Base-by-base conservation (phyloP, 1,284 basidiomycete species). In the Neonothopanus nambi region DNA sequence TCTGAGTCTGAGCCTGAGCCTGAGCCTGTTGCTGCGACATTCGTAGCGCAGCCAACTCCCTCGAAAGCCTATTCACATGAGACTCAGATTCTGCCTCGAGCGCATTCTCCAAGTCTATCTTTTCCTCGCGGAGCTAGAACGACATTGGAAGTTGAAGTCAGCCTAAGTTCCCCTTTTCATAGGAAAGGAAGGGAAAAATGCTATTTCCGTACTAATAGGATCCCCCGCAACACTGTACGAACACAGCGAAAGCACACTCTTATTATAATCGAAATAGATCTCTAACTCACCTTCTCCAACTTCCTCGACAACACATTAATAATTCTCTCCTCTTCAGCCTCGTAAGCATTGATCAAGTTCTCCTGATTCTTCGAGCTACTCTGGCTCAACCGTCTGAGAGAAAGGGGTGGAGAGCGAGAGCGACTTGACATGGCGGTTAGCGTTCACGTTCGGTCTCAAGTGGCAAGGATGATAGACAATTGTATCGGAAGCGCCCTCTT, bases 271-370 rank as follows among this genome's bases (percentile, higher is more conserved):
- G n/a, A n/a, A n/a, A 3, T 24, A 23, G 24, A 38, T 46, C 21
- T 18, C 6, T 26, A 45, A 69, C 80, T 52, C 51, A 88, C 90
- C 83, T 87, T 79, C 71, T 91, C 89, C 52, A 91, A 74, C 65
- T 89, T 91, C 58, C 87, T 76, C 37, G 85, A 91, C 55, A 91
- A 72, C 9, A 87, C 76, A 60, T 91, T 91, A 57, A 90, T 88
- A 54, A 93, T 89, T 40, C 89, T 81, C 65, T 93, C 90, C 67
- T 93, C 90, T 69, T 93, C 90, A 5, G 89, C 91, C 62, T 93
- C 89, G 65, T 90, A 91, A 13, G 86, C 86, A 68, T 91, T 90
- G 63, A 92, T 91, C 63, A 92, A 76, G 51, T 81, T 84, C 64
- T 91, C 89, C 60, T 85, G 81, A 24, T 73, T 69, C 59, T 79